Evolutionary conservation across 192 early-diverging fungal genomes (phyloP).

Genomic region (Glomus cerebriforme): DNA sequence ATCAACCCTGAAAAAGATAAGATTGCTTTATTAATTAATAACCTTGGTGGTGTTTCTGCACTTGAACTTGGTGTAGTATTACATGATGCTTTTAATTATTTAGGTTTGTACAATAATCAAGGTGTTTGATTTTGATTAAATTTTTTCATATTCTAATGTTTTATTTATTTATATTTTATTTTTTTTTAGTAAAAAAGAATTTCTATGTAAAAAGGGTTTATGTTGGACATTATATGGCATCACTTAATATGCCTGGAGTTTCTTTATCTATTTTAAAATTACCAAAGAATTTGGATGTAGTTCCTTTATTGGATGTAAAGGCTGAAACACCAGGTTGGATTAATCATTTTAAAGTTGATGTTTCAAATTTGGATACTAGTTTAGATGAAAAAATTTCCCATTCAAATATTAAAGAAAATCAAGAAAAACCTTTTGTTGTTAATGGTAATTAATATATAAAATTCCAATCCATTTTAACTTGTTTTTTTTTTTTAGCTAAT

Average conservation of each 20-base stretch:
- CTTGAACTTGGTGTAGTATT: conserved; percentile 73
- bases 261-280: conserved; percentile 69
- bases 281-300: conserved; percentile 50
- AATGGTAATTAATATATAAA: background rate
- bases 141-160: background rate
- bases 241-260: conserved; percentile 79
- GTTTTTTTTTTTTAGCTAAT: background rate
- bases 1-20: conserved; percentile 32
- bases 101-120: background rate
- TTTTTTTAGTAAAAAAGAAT: conserved; percentile 32
- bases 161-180: background rate
- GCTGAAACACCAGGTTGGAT: conserved; percentile 68
- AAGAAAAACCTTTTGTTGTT: background rate
- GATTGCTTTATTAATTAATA: conserved; percentile 79
- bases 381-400: conserved; percentile 70
- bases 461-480: background rate
- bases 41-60: conserved; percentile 75
- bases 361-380: conserved; percentile 51
- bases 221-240: conserved; percentile 77
- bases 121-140: background rate
- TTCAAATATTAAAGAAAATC: conserved; percentile 50
- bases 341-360: conserved; percentile 42
- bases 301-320: conserved; percentile 57
- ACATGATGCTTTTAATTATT: conserved; percentile 64
- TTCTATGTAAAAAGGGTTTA: conserved; percentile 59